Percentiles rank a stretch among this genome's conserved stretches.
Evolutionary conservation across 495 filamentous ascomycete species (phyloP).

Genomic region (Hypomontagnella monticulosa): DNA sequence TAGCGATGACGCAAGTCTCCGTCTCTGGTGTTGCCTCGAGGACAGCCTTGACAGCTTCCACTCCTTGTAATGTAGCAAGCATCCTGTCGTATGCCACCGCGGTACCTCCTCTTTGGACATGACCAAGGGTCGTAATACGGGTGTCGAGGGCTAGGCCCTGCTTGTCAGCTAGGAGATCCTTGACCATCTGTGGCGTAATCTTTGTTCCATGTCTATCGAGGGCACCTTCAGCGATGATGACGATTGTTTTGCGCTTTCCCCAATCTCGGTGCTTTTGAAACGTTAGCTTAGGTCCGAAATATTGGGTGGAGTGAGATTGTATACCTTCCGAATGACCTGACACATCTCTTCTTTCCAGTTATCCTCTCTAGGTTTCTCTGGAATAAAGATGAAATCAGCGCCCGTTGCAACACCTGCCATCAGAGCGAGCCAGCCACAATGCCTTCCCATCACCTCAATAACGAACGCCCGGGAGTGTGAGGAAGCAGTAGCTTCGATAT

Average conservation of each 20-base stretch:
- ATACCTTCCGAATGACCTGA: conserved; percentile 76
- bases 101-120: conserved; percentile 92
- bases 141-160: conserved; percentile 81
- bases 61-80: conserved; percentile 92
- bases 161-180: conserved; percentile 83
- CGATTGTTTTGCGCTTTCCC: conserved; percentile 96
- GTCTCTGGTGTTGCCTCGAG: conserved; percentile 88
- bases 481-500: conserved; percentile 94
- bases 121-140: conserved; percentile 92
- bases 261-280: conserved; percentile 81
- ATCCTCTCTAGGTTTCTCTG: conserved; percentile 88
- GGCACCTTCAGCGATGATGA: conserved; percentile 96
- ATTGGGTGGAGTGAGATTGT: conserved; percentile 25
- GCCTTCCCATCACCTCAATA: conserved; percentile 98
- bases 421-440: conserved; percentile 97
- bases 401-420: conserved; percentile 97
- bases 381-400: conserved; percentile 96
- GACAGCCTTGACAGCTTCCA: conserved; percentile 96
- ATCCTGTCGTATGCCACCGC: conserved; percentile 95
- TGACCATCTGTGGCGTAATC: conserved; percentile 81
- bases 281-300: conserved; percentile 47
- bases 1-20: conserved; percentile 92
- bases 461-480: conserved; percentile 99
- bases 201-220: conserved; percentile 86
- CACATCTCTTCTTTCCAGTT: conserved; percentile 95